Evolutionary conservation across 768 basidiomycete species (phyloP).

Genomic region (Suillus americanus): DNA sequence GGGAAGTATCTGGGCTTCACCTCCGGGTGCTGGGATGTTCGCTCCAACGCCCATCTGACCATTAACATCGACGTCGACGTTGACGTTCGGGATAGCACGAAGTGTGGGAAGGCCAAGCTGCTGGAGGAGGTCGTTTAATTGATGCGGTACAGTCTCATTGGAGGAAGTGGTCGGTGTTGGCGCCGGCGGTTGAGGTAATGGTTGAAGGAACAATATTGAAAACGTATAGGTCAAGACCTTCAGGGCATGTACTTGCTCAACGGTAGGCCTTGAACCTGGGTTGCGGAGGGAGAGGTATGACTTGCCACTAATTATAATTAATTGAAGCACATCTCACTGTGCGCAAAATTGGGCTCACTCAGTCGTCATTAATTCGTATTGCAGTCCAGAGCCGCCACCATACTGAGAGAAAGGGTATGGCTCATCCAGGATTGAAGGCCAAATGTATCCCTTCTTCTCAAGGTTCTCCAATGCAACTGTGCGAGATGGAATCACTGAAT

Average conservation of each 20-base stretch:
- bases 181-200: slow-evolving; percentile 31
- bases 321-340: background rate
- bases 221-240: slow-evolving; percentile 39
- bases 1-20: slow-evolving; percentile 40
- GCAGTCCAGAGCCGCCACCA: slow-evolving; percentile 25
- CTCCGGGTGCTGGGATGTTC: slow-evolving; percentile 16
- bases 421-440: slow-evolving; percentile 45
- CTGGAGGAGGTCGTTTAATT: slow-evolving; percentile 61
- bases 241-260: slow-evolving; percentile 59
- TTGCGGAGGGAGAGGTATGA: slow-evolving; percentile 53
- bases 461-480: slow-evolving; percentile 27
- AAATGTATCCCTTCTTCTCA: slow-evolving; percentile 36
- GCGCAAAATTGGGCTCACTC: slow-evolving; percentile 27
- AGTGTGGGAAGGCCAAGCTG: slow-evolving; percentile 62
- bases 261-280: slow-evolving; percentile 47
- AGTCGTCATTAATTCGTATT: slow-evolving; percentile 31
- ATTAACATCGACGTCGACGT: slow-evolving; percentile 15
- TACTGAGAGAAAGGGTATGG: slow-evolving; percentile 25
- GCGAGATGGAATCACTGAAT: background rate
- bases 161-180: slow-evolving; percentile 27
- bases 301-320: slow-evolving; percentile 27
- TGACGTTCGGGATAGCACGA: slow-evolving; percentile 34
- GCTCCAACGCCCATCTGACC: slow-evolving; percentile 18
- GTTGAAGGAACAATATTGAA: slow-evolving; percentile 55
- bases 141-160: slow-evolving; percentile 37